Evolutionary conservation across 768 basidiomycete genomes (phyloP).

Genomic region (Grammothele lineata): DNA sequence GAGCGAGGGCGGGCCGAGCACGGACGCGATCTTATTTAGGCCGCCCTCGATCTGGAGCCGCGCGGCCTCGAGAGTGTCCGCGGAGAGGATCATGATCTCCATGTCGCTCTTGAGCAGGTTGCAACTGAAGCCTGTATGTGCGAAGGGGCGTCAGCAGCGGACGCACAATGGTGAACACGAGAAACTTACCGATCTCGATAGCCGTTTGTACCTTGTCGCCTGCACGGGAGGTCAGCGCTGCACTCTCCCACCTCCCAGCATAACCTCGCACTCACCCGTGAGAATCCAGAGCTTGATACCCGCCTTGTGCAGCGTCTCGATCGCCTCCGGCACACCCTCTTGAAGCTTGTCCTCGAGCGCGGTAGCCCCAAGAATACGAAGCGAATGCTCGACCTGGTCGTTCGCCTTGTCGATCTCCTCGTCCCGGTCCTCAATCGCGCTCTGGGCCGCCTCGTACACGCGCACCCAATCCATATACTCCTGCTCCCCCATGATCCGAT

Average conservation of each 20-base stretch:
- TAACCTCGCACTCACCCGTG: conserved; percentile 53
- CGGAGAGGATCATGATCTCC: conserved; percentile 97
- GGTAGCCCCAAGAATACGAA: conserved; percentile 89
- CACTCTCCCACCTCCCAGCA: not conserved
- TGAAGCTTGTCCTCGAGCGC: conserved; percentile 97
- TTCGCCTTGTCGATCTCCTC: conserved; percentile 89
- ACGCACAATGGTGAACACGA: not conserved
- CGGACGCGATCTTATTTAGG: conserved; percentile 89
- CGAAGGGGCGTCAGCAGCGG: not conserved
- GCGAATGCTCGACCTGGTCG: conserved; percentile 75
- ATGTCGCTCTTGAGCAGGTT: conserved; percentile 91
- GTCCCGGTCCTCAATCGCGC: conserved; percentile 74
- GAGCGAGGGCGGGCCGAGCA: conserved; percentile 70
- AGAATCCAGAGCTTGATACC: conserved; percentile 99
- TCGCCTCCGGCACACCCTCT: conserved; percentile 94
- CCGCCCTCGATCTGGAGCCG: conserved; percentile 88
- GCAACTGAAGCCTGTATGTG: conserved; percentile 68
- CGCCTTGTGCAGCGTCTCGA: conserved; percentile 84
- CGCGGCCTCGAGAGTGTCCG: conserved; percentile 69
- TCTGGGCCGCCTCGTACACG: conserved; percentile 78
- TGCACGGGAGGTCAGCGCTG: conserved; percentile 19
- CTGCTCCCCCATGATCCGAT: conserved; percentile 71
- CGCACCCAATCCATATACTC: conserved; percentile 82
- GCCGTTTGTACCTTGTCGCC: conserved; percentile 98
- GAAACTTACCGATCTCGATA: conserved; percentile 77